Percentiles rank a stretch among this genome's conserved stretches.
phyloP scores from a whole-genome alignment of 805 yeast species.

The Hagleromyces aurorensis region DNA sequence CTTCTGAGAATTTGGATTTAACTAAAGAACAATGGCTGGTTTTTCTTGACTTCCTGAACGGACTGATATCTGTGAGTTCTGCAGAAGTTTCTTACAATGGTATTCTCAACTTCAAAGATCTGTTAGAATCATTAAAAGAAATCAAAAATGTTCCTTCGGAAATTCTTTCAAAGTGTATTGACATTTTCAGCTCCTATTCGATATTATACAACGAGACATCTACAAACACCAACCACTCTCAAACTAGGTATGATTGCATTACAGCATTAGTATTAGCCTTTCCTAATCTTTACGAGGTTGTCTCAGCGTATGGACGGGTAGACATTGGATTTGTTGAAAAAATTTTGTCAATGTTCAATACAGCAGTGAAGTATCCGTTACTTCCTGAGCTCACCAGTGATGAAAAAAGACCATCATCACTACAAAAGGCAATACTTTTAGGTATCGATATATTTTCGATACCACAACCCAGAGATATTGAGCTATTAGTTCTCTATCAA shows the following conservation, averaged over 20 bases:
- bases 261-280: slow-evolving; percentile 49
- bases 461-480: slow-evolving; percentile 31
- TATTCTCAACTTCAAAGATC: slow-evolving; percentile 45
- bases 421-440: slow-evolving; percentile 54
- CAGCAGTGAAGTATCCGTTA: slow-evolving; percentile 66
- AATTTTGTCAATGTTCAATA: slow-evolving; percentile 51
- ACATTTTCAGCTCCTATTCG: slow-evolving; percentile 42
- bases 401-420: slow-evolving; percentile 44
- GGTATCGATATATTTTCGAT: slow-evolving; percentile 34
- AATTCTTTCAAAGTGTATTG: slow-evolving; percentile 34
- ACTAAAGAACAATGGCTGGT: slow-evolving; percentile 44
- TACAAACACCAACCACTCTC: slow-evolving; percentile 17
- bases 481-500: slow-evolving; percentile 44
- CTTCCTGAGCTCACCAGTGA: slow-evolving; percentile 54
- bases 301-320: slow-evolving; percentile 27
- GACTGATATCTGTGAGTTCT: slow-evolving; percentile 36
- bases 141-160: slow-evolving; percentile 27
- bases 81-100: slow-evolving; percentile 40
- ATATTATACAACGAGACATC: slow-evolving; percentile 38
- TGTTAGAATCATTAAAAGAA: slow-evolving; percentile 39
- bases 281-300: slow-evolving; percentile 38
- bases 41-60: slow-evolving; percentile 42
- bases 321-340: slow-evolving; percentile 35
- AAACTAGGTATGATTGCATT: slow-evolving; percentile 51
- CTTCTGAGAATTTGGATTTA: slow-evolving; percentile 3